Evolutionary conservation across 2,329 filamentous ascomycete genomes (phyloP), one percentile per base, ranked within the genome.

Genomic region (Emmonsiellopsis sp.): DNA sequence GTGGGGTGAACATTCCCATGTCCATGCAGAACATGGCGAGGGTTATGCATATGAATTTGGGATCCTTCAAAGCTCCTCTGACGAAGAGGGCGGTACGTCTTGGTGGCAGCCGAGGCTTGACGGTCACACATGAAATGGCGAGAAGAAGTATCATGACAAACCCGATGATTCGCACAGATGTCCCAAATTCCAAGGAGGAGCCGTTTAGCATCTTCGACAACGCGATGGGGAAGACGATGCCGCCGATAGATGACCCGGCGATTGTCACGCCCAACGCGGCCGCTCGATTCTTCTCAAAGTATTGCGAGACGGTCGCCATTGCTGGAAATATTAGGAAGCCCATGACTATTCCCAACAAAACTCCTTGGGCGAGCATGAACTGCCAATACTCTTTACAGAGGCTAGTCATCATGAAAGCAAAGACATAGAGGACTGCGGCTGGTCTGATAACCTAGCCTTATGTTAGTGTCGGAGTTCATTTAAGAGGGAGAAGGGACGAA

Each of bases 141-240:
- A 77, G 57, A 6, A 77, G 53, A 0, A 70, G 71, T 2, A 78
- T 56, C 55, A 77, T 74, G 52, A 78, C 60, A 53, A 82, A 81
- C 1, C 72, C 80, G 11, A 78, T 67, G 42, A 79, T 67, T 3
- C 79, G 69, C 0, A 81, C 71, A 0, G 76, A 68, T 79, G 80
- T 82, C 27, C 69, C 74, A 53, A 81, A 75, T 4, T 72, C 69
- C 10, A 83, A 58, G 0, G 55, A 55, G 0, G 70, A 63, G 27
- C 62, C 61, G 52, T 75, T 74, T 14, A 82, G 65, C 61, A 82
- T 67, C 55, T 74, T 73, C 48, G 72, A 76, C 42, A 77, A 63
- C 54, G 59, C 57, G 42, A 76, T 67, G 10, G 79, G 79, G 42
- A 80, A 75, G 27, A 82, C 64, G 39, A 83, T 66, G 7, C 77